Percentiles rank a stretch among this genome's conserved stretches.
Conservation (phyloP, 768 basidiomycete species). For the Baorangia bicolor region DNA sequence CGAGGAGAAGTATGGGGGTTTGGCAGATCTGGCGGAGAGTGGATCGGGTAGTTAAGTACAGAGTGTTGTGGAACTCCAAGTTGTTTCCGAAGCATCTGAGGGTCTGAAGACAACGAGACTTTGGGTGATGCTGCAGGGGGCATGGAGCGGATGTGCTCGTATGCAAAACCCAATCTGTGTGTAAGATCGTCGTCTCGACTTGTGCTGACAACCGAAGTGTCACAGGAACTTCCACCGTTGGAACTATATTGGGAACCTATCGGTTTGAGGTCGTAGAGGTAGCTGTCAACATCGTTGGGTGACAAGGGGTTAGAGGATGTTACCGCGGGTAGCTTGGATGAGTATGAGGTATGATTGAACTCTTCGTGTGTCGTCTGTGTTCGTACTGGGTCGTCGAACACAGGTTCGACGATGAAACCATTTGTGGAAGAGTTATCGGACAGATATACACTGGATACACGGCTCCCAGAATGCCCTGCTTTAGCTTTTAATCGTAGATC, state of each 20-base stretch:
- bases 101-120: slow-evolving; percentile 22
- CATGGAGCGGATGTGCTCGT: slow-evolving; percentile 26
- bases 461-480: slow-evolving; percentile 5
- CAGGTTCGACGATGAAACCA: slow-evolving; percentile 23
- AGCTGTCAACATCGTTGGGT: neutral
- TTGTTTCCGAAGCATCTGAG: slow-evolving; percentile 27
- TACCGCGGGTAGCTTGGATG: neutral
- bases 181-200: slow-evolving; percentile 19
- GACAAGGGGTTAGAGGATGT: neutral
- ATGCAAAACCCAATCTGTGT: slow-evolving; percentile 23
- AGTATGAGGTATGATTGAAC: neutral
- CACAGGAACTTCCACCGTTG: neutral
- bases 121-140: slow-evolving; percentile 7
- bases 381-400: slow-evolving; percentile 20
- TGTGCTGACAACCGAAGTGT: neutral
- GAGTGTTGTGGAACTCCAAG: slow-evolving; percentile 33
- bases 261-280: neutral
- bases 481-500: neutral
- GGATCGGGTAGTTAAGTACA: slow-evolving; percentile 21
- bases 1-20: slow-evolving; percentile 20
- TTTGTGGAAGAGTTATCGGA: slow-evolving; percentile 13
- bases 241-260: neutral
- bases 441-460: slow-evolving; percentile 24
- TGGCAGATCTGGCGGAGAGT: slow-evolving; percentile 21
- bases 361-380: neutral